Evolutionary conservation across 73 alveolate species (phyloP).

Genomic region (Paramecium primaurelia): DNA sequence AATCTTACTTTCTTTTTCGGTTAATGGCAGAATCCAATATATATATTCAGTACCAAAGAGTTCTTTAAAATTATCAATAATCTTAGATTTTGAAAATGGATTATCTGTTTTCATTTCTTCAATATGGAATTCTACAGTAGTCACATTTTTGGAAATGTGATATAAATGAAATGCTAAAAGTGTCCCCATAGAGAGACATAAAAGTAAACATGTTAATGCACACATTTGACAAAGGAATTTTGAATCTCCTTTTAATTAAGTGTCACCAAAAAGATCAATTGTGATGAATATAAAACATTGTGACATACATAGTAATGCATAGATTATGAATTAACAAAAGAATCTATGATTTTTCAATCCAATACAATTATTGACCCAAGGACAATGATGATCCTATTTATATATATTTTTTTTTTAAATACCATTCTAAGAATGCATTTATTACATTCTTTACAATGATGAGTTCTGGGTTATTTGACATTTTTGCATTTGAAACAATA

Average conservation of each 20-base stretch:
- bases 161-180: conserved; percentile 6
- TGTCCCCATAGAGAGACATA: not conserved
- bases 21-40: conserved; percentile 12
- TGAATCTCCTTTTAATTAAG: not conserved
- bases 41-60: not conserved
- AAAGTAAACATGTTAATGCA: not conserved
- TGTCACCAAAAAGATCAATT: not conserved
- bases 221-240: conserved; percentile 16
- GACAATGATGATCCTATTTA: conserved; percentile 87
- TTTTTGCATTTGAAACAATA: conserved; percentile 66
- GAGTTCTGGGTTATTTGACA: conserved; percentile 81
- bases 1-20: not conserved
- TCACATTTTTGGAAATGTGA: not conserved
- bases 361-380: conserved; percentile 85
- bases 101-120: conserved; percentile 52
- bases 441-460: conserved; percentile 84
- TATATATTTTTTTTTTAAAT: not conserved
- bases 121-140: conserved; percentile 32
- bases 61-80: conserved; percentile 22
- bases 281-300: not conserved
- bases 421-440: conserved; percentile 77
- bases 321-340: conserved; percentile 39
- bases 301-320: conserved; percentile 13
- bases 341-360: conserved; percentile 79
- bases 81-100: not conserved